These are phyloP conservation scores for Cystodermella granulosa DNA, from an alignment of 1,284 basidiomycete genomes.

Conservation along the genomic window DNA sequence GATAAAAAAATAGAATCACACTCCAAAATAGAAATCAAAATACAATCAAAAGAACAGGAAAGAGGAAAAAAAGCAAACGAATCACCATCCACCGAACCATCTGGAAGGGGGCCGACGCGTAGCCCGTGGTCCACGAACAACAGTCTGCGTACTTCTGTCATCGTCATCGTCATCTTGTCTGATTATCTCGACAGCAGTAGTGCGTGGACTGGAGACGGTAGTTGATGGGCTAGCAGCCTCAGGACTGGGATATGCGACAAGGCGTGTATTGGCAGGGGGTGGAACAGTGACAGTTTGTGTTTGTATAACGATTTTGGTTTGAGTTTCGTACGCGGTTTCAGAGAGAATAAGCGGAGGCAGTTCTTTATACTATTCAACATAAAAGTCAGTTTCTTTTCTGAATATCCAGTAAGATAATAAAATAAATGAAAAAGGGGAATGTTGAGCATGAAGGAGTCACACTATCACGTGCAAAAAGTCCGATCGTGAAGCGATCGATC, in stretches of 20 bases:
- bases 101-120: slow-evolving; percentile 37
- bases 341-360: slow-evolving; percentile 60
- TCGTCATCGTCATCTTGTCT: slow-evolving; percentile 55
- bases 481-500: slow-evolving; percentile 32
- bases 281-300: slow-evolving; percentile 63
- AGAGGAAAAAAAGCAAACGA: slow-evolving; percentile 9
- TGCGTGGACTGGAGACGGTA: slow-evolving; percentile 57
- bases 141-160: slow-evolving; percentile 26
- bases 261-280: slow-evolving; percentile 71
- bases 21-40: no score
- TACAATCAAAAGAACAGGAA: slow-evolving; percentile 7
- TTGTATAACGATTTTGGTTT: slow-evolving; percentile 63
- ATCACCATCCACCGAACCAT: slow-evolving; percentile 44
- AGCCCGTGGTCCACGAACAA: slow-evolving; percentile 31
- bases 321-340: slow-evolving; percentile 61
- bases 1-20: no score
- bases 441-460: slow-evolving; percentile 14
- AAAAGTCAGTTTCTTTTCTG: slow-evolving; percentile 6
- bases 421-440: slow-evolving; percentile 27
- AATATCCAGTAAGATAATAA: no score
- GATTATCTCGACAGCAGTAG: slow-evolving; percentile 63
- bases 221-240: slow-evolving; percentile 53
- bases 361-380: slow-evolving; percentile 46
- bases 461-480: slow-evolving; percentile 2
- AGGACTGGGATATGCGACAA: slow-evolving; percentile 67